Conservation (phyloP, 805 yeast species). For the Komagataella pseudopastoris region DNA sequence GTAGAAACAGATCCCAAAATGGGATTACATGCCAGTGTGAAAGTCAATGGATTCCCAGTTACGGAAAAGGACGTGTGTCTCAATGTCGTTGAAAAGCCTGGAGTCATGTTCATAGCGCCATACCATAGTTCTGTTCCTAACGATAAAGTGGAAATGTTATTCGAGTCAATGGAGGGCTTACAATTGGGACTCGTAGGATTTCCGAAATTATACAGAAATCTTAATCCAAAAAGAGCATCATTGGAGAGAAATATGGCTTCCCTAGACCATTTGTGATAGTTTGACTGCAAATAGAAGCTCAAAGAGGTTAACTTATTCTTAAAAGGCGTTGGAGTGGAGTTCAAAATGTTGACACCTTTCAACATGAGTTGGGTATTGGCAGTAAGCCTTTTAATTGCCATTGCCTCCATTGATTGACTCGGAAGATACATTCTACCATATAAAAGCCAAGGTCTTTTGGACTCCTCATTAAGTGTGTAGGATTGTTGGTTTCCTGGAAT, state of each 20-base stretch:
- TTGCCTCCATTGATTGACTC: conserved; percentile 74
- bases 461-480: too few relatives aligned
- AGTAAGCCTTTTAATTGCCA: conserved; percentile 56
- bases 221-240: conserved; percentile 70
- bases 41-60: conserved; percentile 80
- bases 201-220: conserved; percentile 62
- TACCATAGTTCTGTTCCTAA: conserved; percentile 85
- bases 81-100: conserved; percentile 78
- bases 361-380: conserved; percentile 49
- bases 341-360: conserved; percentile 58
- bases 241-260: conserved; percentile 76
- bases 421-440: conserved; percentile 89
- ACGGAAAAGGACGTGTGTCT: conserved; percentile 78
- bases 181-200: conserved; percentile 1
- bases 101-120: conserved; percentile 72
- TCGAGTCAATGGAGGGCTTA: background rate
- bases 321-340: conserved; percentile 9
- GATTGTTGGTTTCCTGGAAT: conserved; percentile 16
- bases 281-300: conserved; percentile 61
- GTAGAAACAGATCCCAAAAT: conserved; percentile 80
- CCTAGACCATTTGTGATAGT: conserved; percentile 45
- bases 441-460: conserved; percentile 27
- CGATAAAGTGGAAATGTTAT: conserved; percentile 45
- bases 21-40: conserved; percentile 82
- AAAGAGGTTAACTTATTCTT: conserved; percentile 27